These are phyloP conservation scores for Ophiostoma ips DNA, from an alignment of 2,329 filamentous ascomycete genomes.

Conservation along the genomic window DNA sequence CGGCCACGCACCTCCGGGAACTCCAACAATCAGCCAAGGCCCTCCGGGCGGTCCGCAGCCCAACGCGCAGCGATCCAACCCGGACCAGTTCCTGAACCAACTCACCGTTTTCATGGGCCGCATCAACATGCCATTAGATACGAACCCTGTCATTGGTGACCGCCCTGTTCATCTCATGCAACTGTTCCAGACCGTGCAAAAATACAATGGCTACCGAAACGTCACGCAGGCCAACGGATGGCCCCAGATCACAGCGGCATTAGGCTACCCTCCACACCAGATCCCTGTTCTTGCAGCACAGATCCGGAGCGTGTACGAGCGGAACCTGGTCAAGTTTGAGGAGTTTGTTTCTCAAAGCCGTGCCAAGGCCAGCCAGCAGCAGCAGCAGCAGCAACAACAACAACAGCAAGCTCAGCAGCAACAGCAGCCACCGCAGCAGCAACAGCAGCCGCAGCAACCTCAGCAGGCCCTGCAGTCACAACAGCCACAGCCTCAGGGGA, in stretches of 20 bases:
- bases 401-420: slow-evolving; percentile 24
- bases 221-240: slow-evolving; percentile 59
- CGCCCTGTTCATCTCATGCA: slow-evolving; percentile 60
- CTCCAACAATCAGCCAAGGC: slow-evolving; percentile 12
- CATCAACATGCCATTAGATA: slow-evolving; percentile 59
- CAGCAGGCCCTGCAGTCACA: slow-evolving; percentile 18
- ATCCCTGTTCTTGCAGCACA: slow-evolving; percentile 54
- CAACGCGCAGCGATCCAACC: slow-evolving; percentile 20
- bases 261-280: slow-evolving; percentile 49
- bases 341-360: slow-evolving; percentile 46
- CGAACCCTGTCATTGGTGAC: slow-evolving; percentile 58
- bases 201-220: slow-evolving; percentile 61
- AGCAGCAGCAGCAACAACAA: slow-evolving; percentile 17
- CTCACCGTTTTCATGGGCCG: slow-evolving; percentile 65
- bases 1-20: slow-evolving; percentile 38
- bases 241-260: slow-evolving; percentile 52
- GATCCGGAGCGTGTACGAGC: slow-evolving; percentile 59
- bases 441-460: slow-evolving; percentile 25
- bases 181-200: slow-evolving; percentile 66
- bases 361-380: slow-evolving; percentile 37
- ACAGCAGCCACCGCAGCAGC: slow-evolving; percentile 21
- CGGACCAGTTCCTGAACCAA: slow-evolving; percentile 62
- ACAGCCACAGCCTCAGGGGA: slow-evolving; percentile 6
- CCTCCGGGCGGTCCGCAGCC: slow-evolving; percentile 11
- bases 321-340: slow-evolving; percentile 66